Conservation (phyloP, 768 basidiomycete species). For the Erythrobasidium yunnanense region DNA sequence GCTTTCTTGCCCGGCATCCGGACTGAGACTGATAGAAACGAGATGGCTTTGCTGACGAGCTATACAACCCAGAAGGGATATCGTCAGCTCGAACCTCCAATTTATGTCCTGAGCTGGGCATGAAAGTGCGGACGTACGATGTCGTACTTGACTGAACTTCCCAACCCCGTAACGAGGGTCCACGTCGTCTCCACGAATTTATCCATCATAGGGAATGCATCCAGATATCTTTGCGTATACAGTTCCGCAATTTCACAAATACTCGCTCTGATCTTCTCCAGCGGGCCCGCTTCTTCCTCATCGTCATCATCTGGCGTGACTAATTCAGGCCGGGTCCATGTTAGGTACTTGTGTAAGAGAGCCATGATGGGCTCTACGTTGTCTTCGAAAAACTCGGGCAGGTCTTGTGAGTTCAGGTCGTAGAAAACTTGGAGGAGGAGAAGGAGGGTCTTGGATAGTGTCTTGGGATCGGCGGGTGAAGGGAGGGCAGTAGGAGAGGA, state of each 20-base stretch:
- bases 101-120: neutral
- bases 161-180: conserved; percentile 52
- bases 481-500: conserved; percentile 39
- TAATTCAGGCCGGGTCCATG: conserved; percentile 57
- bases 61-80: conserved; percentile 17
- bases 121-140: conserved; percentile 21
- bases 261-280: conserved; percentile 77
- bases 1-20: conserved; percentile 70
- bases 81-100: neutral
- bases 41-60: conserved; percentile 78
- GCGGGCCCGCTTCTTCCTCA: conserved; percentile 72
- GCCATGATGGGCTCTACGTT: conserved; percentile 71
- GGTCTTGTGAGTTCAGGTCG: conserved; percentile 87
- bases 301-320: conserved; percentile 46
- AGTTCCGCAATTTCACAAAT: conserved; percentile 88
- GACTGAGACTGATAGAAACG: conserved; percentile 84
- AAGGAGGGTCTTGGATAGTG: conserved; percentile 61
- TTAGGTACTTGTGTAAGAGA: conserved; percentile 67
- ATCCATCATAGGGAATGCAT: conserved; percentile 44
- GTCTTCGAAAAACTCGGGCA: conserved; percentile 90
- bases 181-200: conserved; percentile 77
- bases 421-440: conserved; percentile 77
- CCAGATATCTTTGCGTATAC: conserved; percentile 42
- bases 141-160: conserved; percentile 36
- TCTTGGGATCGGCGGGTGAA: conserved; percentile 41